Evolutionary conservation across 2,329 filamentous ascomycete species (phyloP).

Genomic region (Camptophora hylomeconis): DNA sequence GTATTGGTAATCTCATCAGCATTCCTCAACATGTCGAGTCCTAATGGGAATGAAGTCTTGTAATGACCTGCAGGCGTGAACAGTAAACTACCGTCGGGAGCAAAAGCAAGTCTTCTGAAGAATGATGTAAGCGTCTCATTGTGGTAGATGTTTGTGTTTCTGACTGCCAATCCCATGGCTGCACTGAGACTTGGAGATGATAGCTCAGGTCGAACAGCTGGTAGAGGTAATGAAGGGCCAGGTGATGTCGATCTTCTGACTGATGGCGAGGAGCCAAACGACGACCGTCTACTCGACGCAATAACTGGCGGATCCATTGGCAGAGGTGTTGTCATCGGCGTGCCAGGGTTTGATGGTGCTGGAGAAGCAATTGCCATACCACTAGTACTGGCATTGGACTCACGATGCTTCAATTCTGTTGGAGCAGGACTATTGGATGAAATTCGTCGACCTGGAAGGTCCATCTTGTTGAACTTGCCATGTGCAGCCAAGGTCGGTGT

Average conservation of each 20-base stretch:
- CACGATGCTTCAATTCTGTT: slow-evolving; percentile 59
- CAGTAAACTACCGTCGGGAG: slow-evolving; percentile 84
- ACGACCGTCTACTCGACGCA: slow-evolving; percentile 84
- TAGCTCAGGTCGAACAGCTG: slow-evolving; percentile 86
- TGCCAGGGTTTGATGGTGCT: slow-evolving; percentile 80
- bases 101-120: slow-evolving; percentile 85
- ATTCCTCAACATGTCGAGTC: slow-evolving; percentile 56
- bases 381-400: slow-evolving; percentile 33
- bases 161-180: slow-evolving; percentile 48
- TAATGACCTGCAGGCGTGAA: slow-evolving; percentile 94
- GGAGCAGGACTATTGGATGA: slow-evolving; percentile 88
- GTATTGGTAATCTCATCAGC: slow-evolving; percentile 87
- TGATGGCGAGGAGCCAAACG: slow-evolving; percentile 67
- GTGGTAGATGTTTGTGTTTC: slow-evolving; percentile 82
- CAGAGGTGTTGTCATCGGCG: slow-evolving; percentile 73
- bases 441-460: slow-evolving; percentile 80
- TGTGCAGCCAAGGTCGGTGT: slow-evolving; percentile 74
- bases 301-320: slow-evolving; percentile 88
- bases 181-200: slow-evolving; percentile 61
- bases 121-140: slow-evolving; percentile 97
- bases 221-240: slow-evolving; percentile 82
- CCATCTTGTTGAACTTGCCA: slow-evolving; percentile 77
- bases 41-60: slow-evolving; percentile 59
- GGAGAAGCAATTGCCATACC: slow-evolving; percentile 61
- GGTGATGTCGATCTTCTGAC: slow-evolving; percentile 80